Percentiles rank a stretch among this genome's conserved stretches.
Conservation (phyloP, 2,329 filamentous ascomycete genomes). For the Verticillium nonalfalfae region DNA sequence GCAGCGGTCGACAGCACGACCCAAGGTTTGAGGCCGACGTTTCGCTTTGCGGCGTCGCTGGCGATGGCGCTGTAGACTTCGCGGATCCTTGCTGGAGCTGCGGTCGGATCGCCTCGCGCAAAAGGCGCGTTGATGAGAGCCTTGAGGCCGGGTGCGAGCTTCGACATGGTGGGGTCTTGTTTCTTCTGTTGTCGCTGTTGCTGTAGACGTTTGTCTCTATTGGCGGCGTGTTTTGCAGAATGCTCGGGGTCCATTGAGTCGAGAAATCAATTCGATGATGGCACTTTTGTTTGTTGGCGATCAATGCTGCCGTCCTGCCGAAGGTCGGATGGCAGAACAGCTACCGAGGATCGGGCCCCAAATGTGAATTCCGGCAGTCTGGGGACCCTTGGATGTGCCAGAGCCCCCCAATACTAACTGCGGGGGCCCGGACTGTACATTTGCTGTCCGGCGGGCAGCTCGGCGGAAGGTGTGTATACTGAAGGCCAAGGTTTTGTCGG, state of each 20-base stretch:
- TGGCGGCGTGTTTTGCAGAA: background rate
- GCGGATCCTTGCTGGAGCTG: conserved; percentile 56
- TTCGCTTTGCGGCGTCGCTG: conserved; percentile 52
- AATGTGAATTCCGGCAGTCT: background rate
- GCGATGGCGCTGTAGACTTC: conserved; percentile 61
- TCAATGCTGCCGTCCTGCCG: background rate
- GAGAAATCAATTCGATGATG: background rate
- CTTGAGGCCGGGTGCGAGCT: conserved; percentile 66
- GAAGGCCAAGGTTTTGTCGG: background rate
- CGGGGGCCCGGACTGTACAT: background rate
- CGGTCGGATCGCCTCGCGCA: conserved; percentile 57
- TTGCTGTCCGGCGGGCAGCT: background rate
- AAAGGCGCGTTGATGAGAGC: conserved; percentile 66
- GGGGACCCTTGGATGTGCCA: background rate
- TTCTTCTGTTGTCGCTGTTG: background rate
- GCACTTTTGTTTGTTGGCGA: background rate
- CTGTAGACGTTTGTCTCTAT: background rate
- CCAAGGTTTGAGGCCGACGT: conserved; percentile 60
- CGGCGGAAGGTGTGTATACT: background rate
- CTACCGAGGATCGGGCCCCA: background rate
- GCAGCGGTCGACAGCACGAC: conserved; percentile 68
- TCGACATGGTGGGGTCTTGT: conserved; percentile 51
- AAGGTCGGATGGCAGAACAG: background rate
- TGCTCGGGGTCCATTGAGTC: background rate
- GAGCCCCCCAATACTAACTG: background rate